Conservation (phyloP, 768 basidiomycete species). For the Leucocoprinus leucothites region DNA sequence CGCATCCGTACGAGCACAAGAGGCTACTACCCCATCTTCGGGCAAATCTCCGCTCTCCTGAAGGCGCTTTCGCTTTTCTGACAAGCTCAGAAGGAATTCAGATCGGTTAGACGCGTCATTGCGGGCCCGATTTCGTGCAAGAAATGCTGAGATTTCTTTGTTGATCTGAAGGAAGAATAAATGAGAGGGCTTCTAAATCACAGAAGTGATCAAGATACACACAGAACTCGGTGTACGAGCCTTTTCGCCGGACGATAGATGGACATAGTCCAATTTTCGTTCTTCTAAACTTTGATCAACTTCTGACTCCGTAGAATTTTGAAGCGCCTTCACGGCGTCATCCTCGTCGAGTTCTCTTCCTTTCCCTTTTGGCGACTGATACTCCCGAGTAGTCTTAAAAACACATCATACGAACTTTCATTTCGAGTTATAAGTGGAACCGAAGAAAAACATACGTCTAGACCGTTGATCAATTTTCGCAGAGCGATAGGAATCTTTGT, state of each 20-base stretch:
- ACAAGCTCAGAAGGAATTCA: slow-evolving; percentile 64
- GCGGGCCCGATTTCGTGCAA: slow-evolving; percentile 66
- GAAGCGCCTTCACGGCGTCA: too few relatives aligned
- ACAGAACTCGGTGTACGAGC: slow-evolving; percentile 60
- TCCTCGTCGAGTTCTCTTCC: slow-evolving; percentile 7
- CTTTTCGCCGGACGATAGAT: slow-evolving; percentile 40
- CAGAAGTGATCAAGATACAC: slow-evolving; percentile 27
- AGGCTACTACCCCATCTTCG: slow-evolving; percentile 25
- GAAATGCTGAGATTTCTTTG: slow-evolving; percentile 67
- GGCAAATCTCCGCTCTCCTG: slow-evolving; percentile 24
- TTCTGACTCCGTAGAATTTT: slow-evolving; percentile 12
- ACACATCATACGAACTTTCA: slow-evolving; percentile 20
- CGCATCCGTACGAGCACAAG: slow-evolving; percentile 76
- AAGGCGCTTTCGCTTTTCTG: slow-evolving; percentile 49
- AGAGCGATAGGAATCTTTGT: slow-evolving; percentile 55
- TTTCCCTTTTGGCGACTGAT: slow-evolving; percentile 16
- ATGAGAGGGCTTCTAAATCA: slow-evolving; percentile 12
- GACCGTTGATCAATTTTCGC: slow-evolving; percentile 42
- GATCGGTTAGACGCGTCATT: slow-evolving; percentile 76
- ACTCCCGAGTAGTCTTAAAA: slow-evolving; percentile 16
- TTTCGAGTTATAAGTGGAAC: not conserved
- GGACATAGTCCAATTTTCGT: slow-evolving; percentile 64
- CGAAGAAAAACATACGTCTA: slow-evolving; percentile 1
- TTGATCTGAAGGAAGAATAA: slow-evolving; percentile 45
- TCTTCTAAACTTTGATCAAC: slow-evolving; percentile 45